phyloP scores from a whole-genome alignment of 192 early-diverging fungal species.

The Linderina pennispora region DNA sequence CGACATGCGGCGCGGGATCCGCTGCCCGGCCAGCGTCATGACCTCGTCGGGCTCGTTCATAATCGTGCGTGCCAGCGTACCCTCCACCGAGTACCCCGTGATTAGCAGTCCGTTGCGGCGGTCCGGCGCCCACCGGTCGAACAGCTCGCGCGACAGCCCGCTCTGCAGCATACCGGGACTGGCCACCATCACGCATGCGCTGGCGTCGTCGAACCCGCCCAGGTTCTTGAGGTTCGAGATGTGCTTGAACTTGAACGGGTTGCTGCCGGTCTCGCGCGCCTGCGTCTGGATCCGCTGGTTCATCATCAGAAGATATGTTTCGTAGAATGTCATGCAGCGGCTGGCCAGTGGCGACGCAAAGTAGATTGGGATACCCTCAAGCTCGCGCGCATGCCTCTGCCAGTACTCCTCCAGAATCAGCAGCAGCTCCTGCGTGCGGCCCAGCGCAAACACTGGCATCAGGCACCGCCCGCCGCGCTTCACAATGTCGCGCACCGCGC shows the following conservation, averaged over 20 bases:
- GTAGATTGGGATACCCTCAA: conserved; percentile 90
- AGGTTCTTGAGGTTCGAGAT: conserved; percentile 85
- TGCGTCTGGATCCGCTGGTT: conserved; percentile 89
- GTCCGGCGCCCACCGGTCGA: conserved; percentile 93
- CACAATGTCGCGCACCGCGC: conserved; percentile 78
- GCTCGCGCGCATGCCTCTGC: conserved; percentile 71
- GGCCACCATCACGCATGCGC: conserved; percentile 98
- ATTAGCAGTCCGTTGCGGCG: conserved; percentile 90
- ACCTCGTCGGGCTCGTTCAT: conserved; percentile 87
- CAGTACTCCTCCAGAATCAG: conserved; percentile 98
- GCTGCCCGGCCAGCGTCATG: conserved; percentile 69
- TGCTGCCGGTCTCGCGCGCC: conserved; percentile 62
- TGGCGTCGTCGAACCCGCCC: conserved; percentile 85
- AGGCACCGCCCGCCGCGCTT: conserved; percentile 84
- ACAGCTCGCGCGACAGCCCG: conserved; percentile 89
- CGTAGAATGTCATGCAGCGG: conserved; percentile 94
- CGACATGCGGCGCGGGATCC: conserved; percentile 71
- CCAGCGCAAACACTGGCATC: conserved; percentile 94
- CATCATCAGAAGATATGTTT: conserved; percentile 99
- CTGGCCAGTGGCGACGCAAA: conserved; percentile 95
- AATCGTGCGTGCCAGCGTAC: conserved; percentile 79
- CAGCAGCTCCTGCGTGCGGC: conserved; percentile 93
- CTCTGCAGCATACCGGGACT: conserved; percentile 97
- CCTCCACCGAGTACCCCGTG: conserved; percentile 97
- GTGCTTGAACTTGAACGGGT: conserved; percentile 97